Base-by-base conservation (phyloP, 2,329 filamentous ascomycete species). In the Ophiostoma angusticollis region DNA sequence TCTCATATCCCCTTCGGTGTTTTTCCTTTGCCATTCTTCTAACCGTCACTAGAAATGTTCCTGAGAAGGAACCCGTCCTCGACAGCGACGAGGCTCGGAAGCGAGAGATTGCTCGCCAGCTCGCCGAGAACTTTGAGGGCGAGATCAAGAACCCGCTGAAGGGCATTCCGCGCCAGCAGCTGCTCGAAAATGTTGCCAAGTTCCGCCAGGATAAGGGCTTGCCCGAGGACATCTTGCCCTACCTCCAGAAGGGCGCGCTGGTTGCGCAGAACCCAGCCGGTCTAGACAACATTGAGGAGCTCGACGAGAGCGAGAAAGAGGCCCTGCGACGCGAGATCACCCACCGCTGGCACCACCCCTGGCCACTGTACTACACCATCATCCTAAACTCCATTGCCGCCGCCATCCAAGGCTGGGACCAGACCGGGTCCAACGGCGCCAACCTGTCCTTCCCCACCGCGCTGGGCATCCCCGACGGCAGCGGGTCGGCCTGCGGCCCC, bases 371-470 rank as follows among this genome's bases (percentile, higher is more conserved):
- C 58, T 65, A 79, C 46, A 81, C 79, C 27, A 79, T 84, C 47
- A 61, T 71, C 9, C 71, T 74, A 17, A 81, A 76, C 54, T 80
- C 78, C 30, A 71, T 83, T 37, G 78, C 75, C 36, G 78, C 78
- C 13, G 76, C 77, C n/a, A 75, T 81, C 9, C 74, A 78, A 49
- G 75, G 77, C 18, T 80, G 75, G 76, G 76, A 80, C 46, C 72
- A 44, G 54, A 79, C 74, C 16, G 75, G 73, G 25, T 64, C 65
- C 39, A 78, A 78, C 47, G 73, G 73, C 27, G 75, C 76, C 41
- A 80, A 75, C 47, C 59, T 80, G 47, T 69, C 68, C 39, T 79
- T 79, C 47, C 73, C 73, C 0, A 43, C 54, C 0, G 64, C 63
- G 23, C 75, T 76, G 35, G 61, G 62, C 12, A 66, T 80, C 35